Evolutionary conservation across 257 asterid genomes (phyloP).

Genomic region (Nicotiana undulata): DNA sequence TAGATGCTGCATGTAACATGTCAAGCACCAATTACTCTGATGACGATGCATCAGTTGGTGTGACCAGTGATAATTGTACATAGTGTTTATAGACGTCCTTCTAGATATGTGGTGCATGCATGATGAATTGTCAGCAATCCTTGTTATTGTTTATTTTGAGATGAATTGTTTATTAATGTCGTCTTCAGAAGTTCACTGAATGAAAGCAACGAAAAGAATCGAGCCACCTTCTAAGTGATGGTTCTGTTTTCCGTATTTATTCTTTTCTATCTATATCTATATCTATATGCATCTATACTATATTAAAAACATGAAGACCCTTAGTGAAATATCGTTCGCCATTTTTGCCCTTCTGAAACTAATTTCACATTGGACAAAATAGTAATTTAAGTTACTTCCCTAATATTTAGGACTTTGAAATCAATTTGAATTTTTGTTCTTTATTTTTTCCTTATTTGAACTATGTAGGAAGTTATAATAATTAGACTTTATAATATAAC

Average conservation of each 20-base stretch:
- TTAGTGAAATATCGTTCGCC: no score
- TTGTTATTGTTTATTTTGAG: background rate
- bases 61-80: background rate
- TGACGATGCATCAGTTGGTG: background rate
- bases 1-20: background rate
- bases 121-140: background rate
- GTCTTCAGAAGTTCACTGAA: background rate
- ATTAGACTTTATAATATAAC: no score
- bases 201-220: background rate
- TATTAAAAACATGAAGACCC: no score
- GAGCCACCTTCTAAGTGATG: background rate
- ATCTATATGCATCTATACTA: no score
- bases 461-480: no score
- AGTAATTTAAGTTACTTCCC: no score
- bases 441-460: no score
- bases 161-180: background rate
- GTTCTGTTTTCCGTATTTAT: background rate
- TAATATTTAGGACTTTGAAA: no score
- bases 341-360: no score
- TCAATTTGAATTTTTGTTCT: no score
- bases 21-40: background rate
- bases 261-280: no score
- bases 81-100: background rate
- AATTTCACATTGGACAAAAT: no score
- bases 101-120: background rate